Evolutionary conservation across 2,329 filamentous ascomycete genomes (phyloP).

Genomic region (Monilinia fructicola): DNA sequence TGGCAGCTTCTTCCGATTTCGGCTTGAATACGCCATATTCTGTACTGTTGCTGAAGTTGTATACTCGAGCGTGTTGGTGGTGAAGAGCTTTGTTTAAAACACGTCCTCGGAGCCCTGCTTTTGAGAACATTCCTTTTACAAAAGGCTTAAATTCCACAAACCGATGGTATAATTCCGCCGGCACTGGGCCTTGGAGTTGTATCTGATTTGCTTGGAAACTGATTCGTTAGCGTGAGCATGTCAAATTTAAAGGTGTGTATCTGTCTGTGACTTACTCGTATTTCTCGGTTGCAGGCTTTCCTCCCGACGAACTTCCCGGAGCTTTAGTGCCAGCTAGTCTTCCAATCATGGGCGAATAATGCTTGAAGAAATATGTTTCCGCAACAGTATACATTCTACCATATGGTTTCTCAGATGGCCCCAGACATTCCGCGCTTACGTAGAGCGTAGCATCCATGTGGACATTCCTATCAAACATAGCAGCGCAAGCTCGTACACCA

Average conservation of each 20-base stretch:
- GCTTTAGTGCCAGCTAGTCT: constrained; percentile 73
- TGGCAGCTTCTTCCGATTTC: constrained; percentile 67
- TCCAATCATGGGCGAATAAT: constrained; percentile 87
- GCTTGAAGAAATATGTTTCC: constrained; percentile 73
- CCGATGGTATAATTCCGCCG: constrained; percentile 78
- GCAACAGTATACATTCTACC: constrained; percentile 77
- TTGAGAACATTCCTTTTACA: constrained; percentile 84
- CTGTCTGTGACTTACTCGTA: constrained; percentile 63
- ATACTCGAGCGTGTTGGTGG: constrained; percentile 84
- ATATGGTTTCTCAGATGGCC: constrained; percentile 67
- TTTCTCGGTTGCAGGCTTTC: constrained; percentile 57
- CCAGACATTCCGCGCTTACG: constrained; percentile 76
- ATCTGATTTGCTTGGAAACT: constrained; percentile 94
- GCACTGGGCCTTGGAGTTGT: constrained; percentile 81
- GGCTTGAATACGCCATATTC: constrained; percentile 66
- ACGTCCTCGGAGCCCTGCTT: constrained; percentile 72
- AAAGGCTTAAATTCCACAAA: constrained; percentile 93
- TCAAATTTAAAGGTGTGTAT: background rate
- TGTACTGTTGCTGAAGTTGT: constrained; percentile 80
- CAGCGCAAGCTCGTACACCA: constrained; percentile 66
- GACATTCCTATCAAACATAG: constrained; percentile 58
- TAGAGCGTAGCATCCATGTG: constrained; percentile 70
- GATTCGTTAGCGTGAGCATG: constrained; percentile 32
- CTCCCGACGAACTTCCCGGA: constrained; percentile 54
- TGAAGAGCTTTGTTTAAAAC: constrained; percentile 83